phyloP scores from a whole-genome alignment of 228 moss, liverwort and hornwort genomes.

The Sphagnum fallax region DNA sequence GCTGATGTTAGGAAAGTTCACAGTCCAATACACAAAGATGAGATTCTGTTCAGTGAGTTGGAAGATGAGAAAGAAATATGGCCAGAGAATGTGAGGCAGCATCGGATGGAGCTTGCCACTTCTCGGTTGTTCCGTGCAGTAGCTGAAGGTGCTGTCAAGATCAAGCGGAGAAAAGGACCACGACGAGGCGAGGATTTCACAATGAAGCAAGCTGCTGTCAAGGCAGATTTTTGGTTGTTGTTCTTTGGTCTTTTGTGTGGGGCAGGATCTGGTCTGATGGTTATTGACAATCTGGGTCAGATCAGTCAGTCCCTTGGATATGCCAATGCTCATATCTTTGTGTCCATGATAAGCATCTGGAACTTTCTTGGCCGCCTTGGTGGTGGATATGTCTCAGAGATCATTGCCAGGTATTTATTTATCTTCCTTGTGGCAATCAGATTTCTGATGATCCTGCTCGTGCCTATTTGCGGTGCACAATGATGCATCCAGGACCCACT shows the following conservation, averaged over 20 bases:
- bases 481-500: too few relatives aligned
- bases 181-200: slow-evolving; percentile 89
- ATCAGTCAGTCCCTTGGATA: slow-evolving; percentile 76
- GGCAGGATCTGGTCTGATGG: slow-evolving; percentile 75
- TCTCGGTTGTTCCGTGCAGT: slow-evolving; percentile 63
- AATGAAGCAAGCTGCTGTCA: slow-evolving; percentile 64
- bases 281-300: slow-evolving; percentile 87
- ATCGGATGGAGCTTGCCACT: slow-evolving; percentile 43
- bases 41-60: slow-evolving; percentile 74
- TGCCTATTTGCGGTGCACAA: too few relatives aligned
- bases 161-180: slow-evolving; percentile 76
- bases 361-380: slow-evolving; percentile 87
- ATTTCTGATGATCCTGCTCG: too few relatives aligned
- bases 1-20: slow-evolving; percentile 7
- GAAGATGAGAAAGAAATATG: slow-evolving; percentile 74
- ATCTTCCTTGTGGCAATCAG: background rate
- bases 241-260: slow-evolving; percentile 66
- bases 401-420: slow-evolving; percentile 49
- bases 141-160: slow-evolving; percentile 74
- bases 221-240: slow-evolving; percentile 89
- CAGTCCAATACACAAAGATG: slow-evolving; percentile 34
- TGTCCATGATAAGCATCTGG: slow-evolving; percentile 91
- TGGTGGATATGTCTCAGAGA: slow-evolving; percentile 78
- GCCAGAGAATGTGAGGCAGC: slow-evolving; percentile 50
- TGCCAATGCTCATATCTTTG: slow-evolving; percentile 76